Evolutionary conservation across 148 eudicot genomes (phyloP), one percentile per base, ranked within the genome.

Genomic region (Arbutus unedo): DNA sequence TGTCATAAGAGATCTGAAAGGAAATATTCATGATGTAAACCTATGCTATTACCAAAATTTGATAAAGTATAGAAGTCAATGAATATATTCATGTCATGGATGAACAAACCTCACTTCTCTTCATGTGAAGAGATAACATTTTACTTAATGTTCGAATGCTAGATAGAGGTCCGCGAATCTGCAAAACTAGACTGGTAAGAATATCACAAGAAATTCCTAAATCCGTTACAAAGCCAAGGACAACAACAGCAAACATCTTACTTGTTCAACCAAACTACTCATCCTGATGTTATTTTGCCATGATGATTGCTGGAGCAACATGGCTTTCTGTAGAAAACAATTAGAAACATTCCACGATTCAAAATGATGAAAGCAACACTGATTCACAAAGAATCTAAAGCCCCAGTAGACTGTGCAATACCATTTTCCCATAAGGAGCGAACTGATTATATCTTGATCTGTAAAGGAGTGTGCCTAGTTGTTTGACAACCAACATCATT

Each of bases 271-370:
- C 83, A 96, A 89, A 85, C 86, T 92, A 81, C 88, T 92, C 99
- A 96, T 96, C 85, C 98, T 89, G 71, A 91, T 83, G 87, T 94
- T 96, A 84, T 92, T 93, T 87, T 96, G 99, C 99, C 99, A 96
- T 25, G 99, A 90, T 75, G 97, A 90, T 90, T 96, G 97, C 88
- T 96, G 99, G 82, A 94, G 92, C 82, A 94, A 79, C 93, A 96
- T 83, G 72, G 96, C 91, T 94, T 96, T 96, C 99, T 96, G 92
- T 62, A 84, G 54, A 83, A 44, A 76, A 81, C 51, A 82, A 59
- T 25, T 81, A 45, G 9, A 11, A 43, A 75, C 18, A 16, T 74
- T 57, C 31, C 60, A 78, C 11, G 54, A 41, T 77, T 53, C 48
- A 45, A 66, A 77, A 25, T 21, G 57, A 64, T 79, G 21, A 25